Evolutionary conservation across 176 grass and related monocot genomes (phyloP).

Genomic region (Melocanna baccifera): DNA sequence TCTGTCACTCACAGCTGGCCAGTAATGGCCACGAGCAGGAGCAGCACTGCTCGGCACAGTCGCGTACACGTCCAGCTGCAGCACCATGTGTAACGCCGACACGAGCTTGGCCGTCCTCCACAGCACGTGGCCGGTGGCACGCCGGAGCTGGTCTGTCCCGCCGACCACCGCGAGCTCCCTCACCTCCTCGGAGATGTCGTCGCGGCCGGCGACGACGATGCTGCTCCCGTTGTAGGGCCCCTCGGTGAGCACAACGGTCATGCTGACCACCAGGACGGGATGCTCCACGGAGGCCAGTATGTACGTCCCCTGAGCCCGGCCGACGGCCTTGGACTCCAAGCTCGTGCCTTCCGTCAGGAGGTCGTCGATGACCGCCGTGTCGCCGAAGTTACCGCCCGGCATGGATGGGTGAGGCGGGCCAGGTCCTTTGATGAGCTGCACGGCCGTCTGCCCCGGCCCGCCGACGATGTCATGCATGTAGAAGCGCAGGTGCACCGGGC

Average conservation of each 20-base stretch:
- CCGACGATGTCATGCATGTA: conserved; percentile 52
- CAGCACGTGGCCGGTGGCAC: conserved; percentile 34
- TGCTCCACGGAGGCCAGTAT: conserved; percentile 2
- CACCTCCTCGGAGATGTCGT: background rate
- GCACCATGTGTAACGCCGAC: conserved; percentile 32
- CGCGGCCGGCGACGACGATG: conserved; percentile 25
- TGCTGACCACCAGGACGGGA: conserved; percentile 15
- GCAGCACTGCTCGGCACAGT: conserved; percentile 23
- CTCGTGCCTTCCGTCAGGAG: conserved; percentile 32
- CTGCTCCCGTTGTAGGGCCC: conserved; percentile 39
- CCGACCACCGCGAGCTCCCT: conserved; percentile 46
- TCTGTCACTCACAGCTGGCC: too few relatives aligned
- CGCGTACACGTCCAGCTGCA: conserved; percentile 42
- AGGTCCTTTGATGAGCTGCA: conserved; percentile 26
- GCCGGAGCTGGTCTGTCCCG: conserved; percentile 41
- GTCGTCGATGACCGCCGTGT: conserved; percentile 49
- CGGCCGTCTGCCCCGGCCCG: conserved; percentile 31
- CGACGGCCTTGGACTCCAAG: conserved; percentile 20
- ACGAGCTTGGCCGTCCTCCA: conserved; percentile 38
- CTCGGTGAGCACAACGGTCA: conserved; percentile 31
- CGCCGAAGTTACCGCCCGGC: conserved; percentile 45
- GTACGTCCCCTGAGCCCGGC: conserved; percentile 42
- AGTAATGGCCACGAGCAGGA: background rate
- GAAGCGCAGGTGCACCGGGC: conserved; percentile 27
- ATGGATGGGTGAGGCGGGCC: conserved; percentile 4